These are phyloP conservation scores for Trichoderma sp. DNA, from an alignment of 2,329 filamentous ascomycete species.

Conservation along the genomic window DNA sequence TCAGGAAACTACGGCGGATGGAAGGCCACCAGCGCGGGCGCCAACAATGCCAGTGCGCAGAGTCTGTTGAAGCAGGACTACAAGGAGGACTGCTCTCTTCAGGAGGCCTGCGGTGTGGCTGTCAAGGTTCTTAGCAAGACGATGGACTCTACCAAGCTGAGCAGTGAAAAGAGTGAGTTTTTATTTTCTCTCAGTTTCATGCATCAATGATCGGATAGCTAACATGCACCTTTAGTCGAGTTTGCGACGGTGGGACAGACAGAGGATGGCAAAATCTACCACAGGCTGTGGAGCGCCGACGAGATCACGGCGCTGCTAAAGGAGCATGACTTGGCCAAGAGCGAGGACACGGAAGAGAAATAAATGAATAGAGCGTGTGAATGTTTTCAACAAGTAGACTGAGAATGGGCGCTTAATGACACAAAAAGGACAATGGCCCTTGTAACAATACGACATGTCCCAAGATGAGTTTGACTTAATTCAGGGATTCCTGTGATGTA, in stretches of 20 bases:
- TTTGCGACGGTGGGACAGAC: conserved; percentile 98
- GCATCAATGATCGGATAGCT: no score
- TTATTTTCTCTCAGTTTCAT: neutral
- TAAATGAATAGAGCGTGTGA: conserved; percentile 54
- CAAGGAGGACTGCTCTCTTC: conserved; percentile 94
- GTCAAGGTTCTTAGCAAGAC: conserved; percentile 99
- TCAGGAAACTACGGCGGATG: conserved; percentile 98
- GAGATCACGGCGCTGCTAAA: conserved; percentile 93
- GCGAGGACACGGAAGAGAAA: conserved; percentile 70
- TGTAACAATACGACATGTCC: conserved; percentile 27
- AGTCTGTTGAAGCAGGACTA: conserved; percentile 99
- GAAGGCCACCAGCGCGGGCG: conserved; percentile 97
- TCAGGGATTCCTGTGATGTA: neutral
- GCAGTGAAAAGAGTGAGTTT: conserved; percentile 93
- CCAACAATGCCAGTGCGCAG: conserved; percentile 97
- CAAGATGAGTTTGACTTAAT: neutral
- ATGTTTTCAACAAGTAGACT: neutral
- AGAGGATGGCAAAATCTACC: conserved; percentile 94
- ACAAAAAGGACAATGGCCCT: conserved; percentile 1
- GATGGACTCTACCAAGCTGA: conserved; percentile 98
- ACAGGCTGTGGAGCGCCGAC: conserved; percentile 94
- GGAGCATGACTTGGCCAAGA: conserved; percentile 93
- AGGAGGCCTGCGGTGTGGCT: conserved; percentile 95
- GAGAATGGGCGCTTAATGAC: conserved; percentile 23
- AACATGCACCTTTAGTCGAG: conserved; percentile 68